Evolutionary conservation across 2,329 filamentous ascomycete genomes (phyloP).

Genomic region (Xylariaceae sp.): DNA sequence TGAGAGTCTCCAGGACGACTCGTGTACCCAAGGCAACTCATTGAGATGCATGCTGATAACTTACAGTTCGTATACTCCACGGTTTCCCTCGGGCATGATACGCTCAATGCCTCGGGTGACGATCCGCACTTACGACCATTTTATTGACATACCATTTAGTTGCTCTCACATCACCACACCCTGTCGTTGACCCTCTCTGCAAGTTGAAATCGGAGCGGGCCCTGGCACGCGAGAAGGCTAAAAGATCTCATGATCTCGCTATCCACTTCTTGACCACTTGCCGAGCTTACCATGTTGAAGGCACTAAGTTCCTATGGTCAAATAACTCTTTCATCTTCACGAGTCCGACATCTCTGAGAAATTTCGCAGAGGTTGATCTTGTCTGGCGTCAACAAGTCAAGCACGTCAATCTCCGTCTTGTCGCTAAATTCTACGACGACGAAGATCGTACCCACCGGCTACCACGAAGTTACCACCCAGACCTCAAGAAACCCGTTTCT

Average conservation of each 20-base stretch:
- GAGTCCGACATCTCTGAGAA: slow-evolving; percentile 44
- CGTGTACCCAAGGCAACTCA: too few species aligned
- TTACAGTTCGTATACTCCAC: too few species aligned
- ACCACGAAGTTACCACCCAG: slow-evolving; percentile 39
- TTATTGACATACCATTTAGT: too few species aligned
- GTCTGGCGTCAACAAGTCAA: slow-evolving; percentile 41
- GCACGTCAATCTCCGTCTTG: slow-evolving; percentile 48
- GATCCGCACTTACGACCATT: too few species aligned
- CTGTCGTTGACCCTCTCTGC: slow-evolving; percentile 53
- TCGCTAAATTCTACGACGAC: slow-evolving; percentile 55
- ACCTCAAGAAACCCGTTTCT: slow-evolving; percentile 38
- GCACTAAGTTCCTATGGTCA: slow-evolving; percentile 46
- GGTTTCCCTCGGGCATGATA: too few species aligned
- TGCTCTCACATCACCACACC: slow-evolving; percentile 43
- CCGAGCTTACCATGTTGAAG: slow-evolving; percentile 47
- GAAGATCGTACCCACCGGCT: slow-evolving; percentile 40
- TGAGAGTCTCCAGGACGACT: too few species aligned
- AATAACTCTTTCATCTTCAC: slow-evolving; percentile 55
- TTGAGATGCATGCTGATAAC: too few species aligned
- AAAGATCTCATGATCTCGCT: slow-evolving; percentile 44
- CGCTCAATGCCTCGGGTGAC: too few species aligned
- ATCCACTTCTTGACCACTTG: slow-evolving; percentile 52
- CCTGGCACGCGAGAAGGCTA: slow-evolving; percentile 38
- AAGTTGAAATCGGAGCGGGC: slow-evolving; percentile 41
- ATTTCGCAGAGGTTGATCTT: slow-evolving; percentile 44